A percentile compares a stretch with the other conserved stretches of the same genome.
Evolutionary conservation across 2,329 filamentous ascomycete species (phyloP).

Genomic region (Macrophomina pseudophaseolina): DNA sequence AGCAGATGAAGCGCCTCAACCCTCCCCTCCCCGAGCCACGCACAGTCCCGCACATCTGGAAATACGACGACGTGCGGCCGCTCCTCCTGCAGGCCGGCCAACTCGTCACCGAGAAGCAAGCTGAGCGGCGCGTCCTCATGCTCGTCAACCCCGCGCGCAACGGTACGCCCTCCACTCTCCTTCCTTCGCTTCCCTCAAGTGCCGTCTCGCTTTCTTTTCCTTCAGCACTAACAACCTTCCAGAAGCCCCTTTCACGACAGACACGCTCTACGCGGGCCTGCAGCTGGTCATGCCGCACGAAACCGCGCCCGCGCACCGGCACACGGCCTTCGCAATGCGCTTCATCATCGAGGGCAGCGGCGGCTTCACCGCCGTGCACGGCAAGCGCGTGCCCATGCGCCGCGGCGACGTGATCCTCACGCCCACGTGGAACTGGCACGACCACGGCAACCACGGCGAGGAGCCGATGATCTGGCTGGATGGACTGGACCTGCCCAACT

Average conservation of each 20-base stretch:
- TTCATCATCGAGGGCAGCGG: conserved; percentile 55
- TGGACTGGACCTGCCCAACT: conserved; percentile 60
- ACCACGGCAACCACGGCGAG: conserved; percentile 63
- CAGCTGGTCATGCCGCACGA: conserved; percentile 64
- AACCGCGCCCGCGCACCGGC: conserved; percentile 60
- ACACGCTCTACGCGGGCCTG: conserved; percentile 63
- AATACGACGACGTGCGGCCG: conserved; percentile 44
- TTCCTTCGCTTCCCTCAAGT: too few relatives aligned
- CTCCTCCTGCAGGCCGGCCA: conserved; percentile 44
- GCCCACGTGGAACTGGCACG: conserved; percentile 65
- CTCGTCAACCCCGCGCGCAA: conserved; percentile 45
- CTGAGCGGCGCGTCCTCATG: conserved; percentile 49
- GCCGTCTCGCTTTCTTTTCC: too few relatives aligned
- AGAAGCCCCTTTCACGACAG: conserved; percentile 62
- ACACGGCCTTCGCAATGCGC: conserved; percentile 61
- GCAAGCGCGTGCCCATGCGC: conserved; percentile 57
- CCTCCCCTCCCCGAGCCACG: conserved; percentile 54
- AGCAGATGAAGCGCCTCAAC: conserved; percentile 55
- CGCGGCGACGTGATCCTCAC: conserved; percentile 63
- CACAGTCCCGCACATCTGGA: conserved; percentile 45
- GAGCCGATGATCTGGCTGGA: conserved; percentile 64
- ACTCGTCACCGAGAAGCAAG: conserved; percentile 44
- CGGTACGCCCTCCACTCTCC: background rate
- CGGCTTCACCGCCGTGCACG: conserved; percentile 64
- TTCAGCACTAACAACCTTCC: background rate